Base-by-base conservation (phyloP, 352 stramenopile genomes). In the Globisporangium solare region DNA sequence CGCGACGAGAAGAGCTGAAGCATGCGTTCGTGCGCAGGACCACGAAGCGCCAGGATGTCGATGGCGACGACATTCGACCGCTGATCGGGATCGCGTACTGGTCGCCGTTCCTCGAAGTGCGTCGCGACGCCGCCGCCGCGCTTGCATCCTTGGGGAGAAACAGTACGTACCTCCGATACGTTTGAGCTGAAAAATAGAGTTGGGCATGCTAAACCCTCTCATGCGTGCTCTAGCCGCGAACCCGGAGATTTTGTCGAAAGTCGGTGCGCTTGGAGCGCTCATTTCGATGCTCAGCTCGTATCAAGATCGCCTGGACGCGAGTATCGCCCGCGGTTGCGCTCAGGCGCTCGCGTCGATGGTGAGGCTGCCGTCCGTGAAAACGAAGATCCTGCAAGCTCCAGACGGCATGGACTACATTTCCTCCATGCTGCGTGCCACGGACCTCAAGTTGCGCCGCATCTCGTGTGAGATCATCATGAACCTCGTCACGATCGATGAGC, bases 71-170 rank as follows among this genome's bases (percentile, higher is more conserved):
- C 17, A 70, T 95, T 18, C 68, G 74, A 8, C 85, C 85, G 17
- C 60, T 95, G 40, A 83, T 95, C 40, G 85, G 93, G 51, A 88
- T 93, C 48, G 83, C 83, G n/a, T 95, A 93, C 71, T 95, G 83
- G 85, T 92, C 79, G 3, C 79, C 80, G 0, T 92, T 92, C 43
- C 54, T 88, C 31, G 85, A 95, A 66, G 83, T 95, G 6, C 76
- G 83, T 7, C 75, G 83, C 5, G 85, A 95, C 35, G 79, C 81
- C 2, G 85, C 85, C 11, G 77, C 85, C 6, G 85, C 85, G 0
- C 74, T 95, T 20, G 68, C 76, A 0, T 90, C 85, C 14, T 60
- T 95, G 20, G 84, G 75, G 37, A 77, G 83, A 27, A 95, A 95
- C 48, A 58, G 81, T 90, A 66, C 11, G 66, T 72, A 18, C 1